Evolutionary conservation across 106 monocot species (phyloP).

Genomic region (Phalaenopsis aphrodite): DNA sequence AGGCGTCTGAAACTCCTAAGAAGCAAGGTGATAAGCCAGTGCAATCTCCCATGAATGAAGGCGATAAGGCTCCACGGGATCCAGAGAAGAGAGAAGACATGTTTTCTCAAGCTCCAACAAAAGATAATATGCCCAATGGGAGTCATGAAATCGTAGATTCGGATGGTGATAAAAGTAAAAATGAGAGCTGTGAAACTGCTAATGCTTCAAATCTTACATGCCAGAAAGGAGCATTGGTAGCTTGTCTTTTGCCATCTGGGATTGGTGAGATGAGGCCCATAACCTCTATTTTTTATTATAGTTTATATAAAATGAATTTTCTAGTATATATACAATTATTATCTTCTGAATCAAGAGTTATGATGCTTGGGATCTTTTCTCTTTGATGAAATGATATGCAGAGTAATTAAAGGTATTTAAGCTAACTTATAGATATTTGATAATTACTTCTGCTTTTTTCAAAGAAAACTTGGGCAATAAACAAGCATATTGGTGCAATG

Average conservation of each 20-base stretch:
- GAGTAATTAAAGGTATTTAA: not conserved
- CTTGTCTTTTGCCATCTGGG: constrained; percentile 6
- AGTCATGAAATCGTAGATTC: not conserved
- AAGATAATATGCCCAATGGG: not conserved
- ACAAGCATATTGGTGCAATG: not conserved
- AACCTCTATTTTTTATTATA: not conserved
- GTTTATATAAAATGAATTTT: not conserved
- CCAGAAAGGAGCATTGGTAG: not conserved
- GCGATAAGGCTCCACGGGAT: not conserved
- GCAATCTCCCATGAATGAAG: not conserved
- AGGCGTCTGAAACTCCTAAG: not conserved
- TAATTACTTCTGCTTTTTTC: not conserved
- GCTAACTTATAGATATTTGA: not conserved
- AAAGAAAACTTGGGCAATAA: not conserved
- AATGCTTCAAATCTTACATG: not conserved
- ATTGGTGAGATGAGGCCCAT: not conserved
- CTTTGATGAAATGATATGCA: not conserved
- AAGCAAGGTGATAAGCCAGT: not conserved
- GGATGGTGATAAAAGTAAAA: not conserved
- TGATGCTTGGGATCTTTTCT: not conserved
- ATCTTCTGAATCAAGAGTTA: not conserved
- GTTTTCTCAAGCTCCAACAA: not conserved
- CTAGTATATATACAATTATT: not conserved
- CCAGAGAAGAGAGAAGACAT: not conserved
- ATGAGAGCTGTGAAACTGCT: not conserved